phyloP scores from a whole-genome alignment of 2,329 filamentous ascomycete species.

The Pseudopithomyces maydicus region DNA sequence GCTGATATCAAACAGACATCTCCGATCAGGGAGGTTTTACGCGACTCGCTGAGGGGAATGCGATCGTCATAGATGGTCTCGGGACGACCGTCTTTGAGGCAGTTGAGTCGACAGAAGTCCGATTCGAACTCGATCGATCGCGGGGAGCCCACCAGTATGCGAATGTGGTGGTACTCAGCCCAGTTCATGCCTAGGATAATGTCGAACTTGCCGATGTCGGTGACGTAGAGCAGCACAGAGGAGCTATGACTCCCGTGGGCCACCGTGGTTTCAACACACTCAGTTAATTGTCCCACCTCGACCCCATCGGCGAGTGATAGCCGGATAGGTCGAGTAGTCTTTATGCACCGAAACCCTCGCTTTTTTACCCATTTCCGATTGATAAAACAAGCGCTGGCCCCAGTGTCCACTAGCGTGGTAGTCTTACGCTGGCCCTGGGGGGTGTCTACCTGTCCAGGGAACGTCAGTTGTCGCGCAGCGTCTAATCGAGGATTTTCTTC shows the following conservation, averaged over 20 bases:
- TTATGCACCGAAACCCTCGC: background rate
- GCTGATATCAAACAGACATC: background rate
- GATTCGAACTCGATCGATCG: background rate
- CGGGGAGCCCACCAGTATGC: background rate
- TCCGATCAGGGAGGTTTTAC: background rate
- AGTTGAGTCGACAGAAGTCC: background rate
- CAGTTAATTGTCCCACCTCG: too few relatives aligned
- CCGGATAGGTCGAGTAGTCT: background rate
- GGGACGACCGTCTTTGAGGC: background rate
- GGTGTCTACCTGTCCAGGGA: too few relatives aligned
- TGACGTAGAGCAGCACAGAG: background rate
- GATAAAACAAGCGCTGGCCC: too few relatives aligned
- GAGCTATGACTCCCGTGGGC: background rate
- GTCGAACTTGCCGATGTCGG: background rate
- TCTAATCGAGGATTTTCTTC: too few relatives aligned
- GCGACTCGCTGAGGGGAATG: too few relatives aligned
- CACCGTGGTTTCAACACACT: background rate
- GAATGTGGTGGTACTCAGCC: background rate
- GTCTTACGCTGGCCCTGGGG: too few relatives aligned
- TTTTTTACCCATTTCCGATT: background rate
- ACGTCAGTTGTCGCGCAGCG: too few relatives aligned
- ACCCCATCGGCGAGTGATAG: background rate
- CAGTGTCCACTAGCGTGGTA: too few relatives aligned
- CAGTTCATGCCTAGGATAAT: background rate
- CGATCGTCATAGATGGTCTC: background rate